Evolutionary conservation across 805 yeast genomes (phyloP).

Genomic region (Metschnikowia corniflorae): DNA sequence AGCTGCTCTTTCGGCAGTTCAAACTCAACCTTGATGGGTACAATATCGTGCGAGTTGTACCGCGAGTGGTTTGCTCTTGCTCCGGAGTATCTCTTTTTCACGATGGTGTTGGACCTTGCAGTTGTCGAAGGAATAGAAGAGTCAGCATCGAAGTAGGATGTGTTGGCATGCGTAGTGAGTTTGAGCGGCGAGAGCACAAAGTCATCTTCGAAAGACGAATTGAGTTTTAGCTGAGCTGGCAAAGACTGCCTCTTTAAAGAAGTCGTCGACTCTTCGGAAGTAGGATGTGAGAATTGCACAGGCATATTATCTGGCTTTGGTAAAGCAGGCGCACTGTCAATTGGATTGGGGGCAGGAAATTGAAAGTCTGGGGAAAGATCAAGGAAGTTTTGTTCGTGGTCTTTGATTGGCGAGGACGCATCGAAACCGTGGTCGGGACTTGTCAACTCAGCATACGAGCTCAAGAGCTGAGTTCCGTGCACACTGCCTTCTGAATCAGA

Average conservation of each 20-base stretch:
- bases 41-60: conserved; percentile 40
- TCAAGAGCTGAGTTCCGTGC: conserved; percentile 21
- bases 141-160: conserved; percentile 20
- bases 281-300: conserved; percentile 25
- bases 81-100: conserved; percentile 25
- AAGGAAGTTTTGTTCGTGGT: neutral
- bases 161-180: conserved; percentile 24
- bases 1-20: conserved; percentile 22
- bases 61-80: conserved; percentile 35
- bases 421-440: conserved; percentile 12
- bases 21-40: conserved; percentile 43
- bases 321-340: neutral
- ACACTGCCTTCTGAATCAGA: conserved; percentile 21
- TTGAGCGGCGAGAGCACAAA: conserved; percentile 43
- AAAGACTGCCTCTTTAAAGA: conserved; percentile 32
- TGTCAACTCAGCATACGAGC: conserved; percentile 22
- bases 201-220: conserved; percentile 24
- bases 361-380: conserved; percentile 2
- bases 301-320: neutral
- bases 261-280: conserved; percentile 30
- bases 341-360: conserved; percentile 1
- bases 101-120: conserved; percentile 5
- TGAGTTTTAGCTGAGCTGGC: conserved; percentile 28
- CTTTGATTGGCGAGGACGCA: conserved; percentile 28
- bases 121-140: conserved; percentile 9